Base-by-base conservation (phyloP, 2,329 filamentous ascomycete genomes). In the Ceratocystis papillata region DNA sequence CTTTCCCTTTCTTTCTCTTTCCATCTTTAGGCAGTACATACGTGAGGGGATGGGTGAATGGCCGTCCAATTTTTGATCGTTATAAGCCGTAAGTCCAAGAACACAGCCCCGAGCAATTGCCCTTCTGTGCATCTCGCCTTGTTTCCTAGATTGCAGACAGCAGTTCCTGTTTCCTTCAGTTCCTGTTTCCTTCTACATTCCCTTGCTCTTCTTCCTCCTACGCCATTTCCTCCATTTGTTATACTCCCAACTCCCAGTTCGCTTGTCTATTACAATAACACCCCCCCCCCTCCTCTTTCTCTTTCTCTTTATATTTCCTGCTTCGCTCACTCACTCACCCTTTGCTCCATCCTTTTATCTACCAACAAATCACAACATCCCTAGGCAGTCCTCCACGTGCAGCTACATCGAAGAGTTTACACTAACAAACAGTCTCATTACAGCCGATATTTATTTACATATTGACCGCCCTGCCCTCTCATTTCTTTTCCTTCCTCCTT, bases 381-480 rank as follows among this genome's bases (percentile, higher is more conserved):
- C 45, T 64, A 62, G 44, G 44, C 55, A 60, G 22, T 25, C 33
- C 62, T 25, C 22, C 20, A 50, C 12, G 48, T 25, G 25, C 20
- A 28, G 20, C 12, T 20, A 10, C 4, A 37, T 12, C 37, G 0
- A 53, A 53, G 48, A 12, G 4, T 20, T 15, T 15, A 25, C 48
- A 53, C 48, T 53, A 53, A 53, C 48, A 53, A 25, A 20, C 6
- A 12, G 5, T 53, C 8, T 53, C 20, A 17, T 22, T 48, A 6
- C 8, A 33, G 25, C 64, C 25, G 22, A 25, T 22, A 28, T 22
- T 53, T 37, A 28, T 62, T 55, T 61, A 50, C 63, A 55, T 28
- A 22, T 57, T 64, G 62, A 4, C 22, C 64, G 70, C 63, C 67
- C 69, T 68, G 61, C 67, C 69, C 65, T 69, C 66, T 68, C 68